phyloP scores from a whole-genome alignment of 2,329 filamentous ascomycete genomes.

The Talaromyces verruculosus region DNA sequence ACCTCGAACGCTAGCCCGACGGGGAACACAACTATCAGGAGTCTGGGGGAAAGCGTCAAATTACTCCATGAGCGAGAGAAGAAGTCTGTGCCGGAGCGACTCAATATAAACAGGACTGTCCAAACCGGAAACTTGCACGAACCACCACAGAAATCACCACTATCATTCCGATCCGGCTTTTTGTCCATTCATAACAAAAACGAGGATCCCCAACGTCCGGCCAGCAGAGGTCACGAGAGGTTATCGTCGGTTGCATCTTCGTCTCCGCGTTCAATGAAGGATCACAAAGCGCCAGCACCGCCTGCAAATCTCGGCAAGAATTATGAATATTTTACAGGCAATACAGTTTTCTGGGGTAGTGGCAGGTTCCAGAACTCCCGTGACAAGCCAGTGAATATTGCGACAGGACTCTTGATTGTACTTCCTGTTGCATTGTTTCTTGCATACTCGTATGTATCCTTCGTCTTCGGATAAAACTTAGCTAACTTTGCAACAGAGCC shows the following conservation, averaged over 20 bases:
- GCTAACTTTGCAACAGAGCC: slow-evolving; percentile 50
- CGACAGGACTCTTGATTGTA: slow-evolving; percentile 76
- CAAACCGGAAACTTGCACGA: slow-evolving; percentile 55
- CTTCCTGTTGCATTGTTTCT: slow-evolving; percentile 82
- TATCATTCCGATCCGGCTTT: slow-evolving; percentile 75
- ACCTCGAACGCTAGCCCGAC: slow-evolving; percentile 75
- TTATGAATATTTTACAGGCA: slow-evolving; percentile 90
- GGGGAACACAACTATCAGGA: slow-evolving; percentile 58
- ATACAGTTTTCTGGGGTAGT: slow-evolving; percentile 83
- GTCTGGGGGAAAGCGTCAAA: slow-evolving; percentile 74
- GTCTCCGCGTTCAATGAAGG: slow-evolving; percentile 64
- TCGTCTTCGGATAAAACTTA: not conserved
- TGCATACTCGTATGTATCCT: slow-evolving; percentile 63
- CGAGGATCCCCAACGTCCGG: slow-evolving; percentile 52
- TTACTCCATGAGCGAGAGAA: slow-evolving; percentile 63
- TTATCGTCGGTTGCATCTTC: slow-evolving; percentile 79
- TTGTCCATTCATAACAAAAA: slow-evolving; percentile 61
- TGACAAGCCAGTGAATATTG: slow-evolving; percentile 83
- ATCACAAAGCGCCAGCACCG: slow-evolving; percentile 27
- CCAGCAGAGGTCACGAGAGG: slow-evolving; percentile 71
- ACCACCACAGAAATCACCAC: slow-evolving; percentile 67
- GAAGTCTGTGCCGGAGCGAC: slow-evolving; percentile 42
- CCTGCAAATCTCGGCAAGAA: slow-evolving; percentile 63
- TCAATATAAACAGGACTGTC: slow-evolving; percentile 62
- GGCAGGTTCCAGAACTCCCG: slow-evolving; percentile 86